These are phyloP conservation scores for Tulasnella sp. DNA, from an alignment of 768 basidiomycete genomes.

Conservation along the genomic window DNA sequence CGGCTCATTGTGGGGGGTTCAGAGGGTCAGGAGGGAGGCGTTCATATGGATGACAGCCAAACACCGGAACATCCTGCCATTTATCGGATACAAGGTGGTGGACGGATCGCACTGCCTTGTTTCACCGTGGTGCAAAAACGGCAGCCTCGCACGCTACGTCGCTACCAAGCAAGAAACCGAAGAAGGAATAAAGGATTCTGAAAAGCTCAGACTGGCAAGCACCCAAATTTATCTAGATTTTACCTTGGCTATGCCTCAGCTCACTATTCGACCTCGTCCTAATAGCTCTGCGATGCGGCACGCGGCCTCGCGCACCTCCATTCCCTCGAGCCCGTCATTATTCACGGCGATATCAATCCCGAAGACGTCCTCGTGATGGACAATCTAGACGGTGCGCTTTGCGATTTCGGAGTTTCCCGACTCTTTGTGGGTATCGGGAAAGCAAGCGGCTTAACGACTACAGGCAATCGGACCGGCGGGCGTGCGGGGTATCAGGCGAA, in stretches of 20 bases:
- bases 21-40: background rate
- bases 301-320: background rate
- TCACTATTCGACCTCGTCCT: too few relatives aligned
- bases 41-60: background rate
- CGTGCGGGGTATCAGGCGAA: background rate
- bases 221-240: background rate
- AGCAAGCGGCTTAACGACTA: background rate
- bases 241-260: too few relatives aligned
- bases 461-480: background rate
- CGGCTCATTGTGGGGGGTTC: background rate
- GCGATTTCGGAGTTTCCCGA: background rate
- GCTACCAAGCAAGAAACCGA: too few relatives aligned
- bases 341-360: background rate
- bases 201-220: background rate
- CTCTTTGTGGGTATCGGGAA: background rate
- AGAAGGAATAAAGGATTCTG: background rate
- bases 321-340: background rate
- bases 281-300: background rate
- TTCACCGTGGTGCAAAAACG: background rate
- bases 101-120: background rate
- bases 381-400: background rate
- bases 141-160: background rate
- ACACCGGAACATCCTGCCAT: background rate
- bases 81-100: background rate
- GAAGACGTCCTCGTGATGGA: background rate